Evolutionary conservation across 345 rosid genomes (phyloP).

Genomic region (Lepidium didymum): DNA sequence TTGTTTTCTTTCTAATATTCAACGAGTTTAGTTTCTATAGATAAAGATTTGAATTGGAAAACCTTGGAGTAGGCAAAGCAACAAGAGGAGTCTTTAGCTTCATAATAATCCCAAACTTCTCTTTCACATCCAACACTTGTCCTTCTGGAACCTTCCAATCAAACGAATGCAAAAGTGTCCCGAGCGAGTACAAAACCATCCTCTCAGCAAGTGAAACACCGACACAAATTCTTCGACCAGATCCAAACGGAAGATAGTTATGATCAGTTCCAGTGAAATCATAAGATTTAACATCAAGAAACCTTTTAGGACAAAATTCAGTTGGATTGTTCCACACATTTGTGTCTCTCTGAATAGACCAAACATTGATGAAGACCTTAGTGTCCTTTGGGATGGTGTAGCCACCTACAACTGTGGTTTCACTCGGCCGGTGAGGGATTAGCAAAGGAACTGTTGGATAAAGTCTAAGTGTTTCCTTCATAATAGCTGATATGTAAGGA

Average conservation of each 20-base stretch:
- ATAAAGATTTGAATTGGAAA: constrained; percentile 25
- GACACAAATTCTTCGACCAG: constrained; percentile 65
- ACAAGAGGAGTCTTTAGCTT: constrained; percentile 49
- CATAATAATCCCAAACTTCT: constrained; percentile 69
- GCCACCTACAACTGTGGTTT: not conserved
- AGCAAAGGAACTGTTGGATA: constrained; percentile 24
- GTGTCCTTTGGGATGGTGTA: constrained; percentile 21
- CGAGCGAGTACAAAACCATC: constrained; percentile 56
- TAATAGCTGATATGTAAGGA: constrained; percentile 16
- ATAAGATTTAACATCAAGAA: constrained; percentile 17
- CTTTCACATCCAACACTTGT: constrained; percentile 36
- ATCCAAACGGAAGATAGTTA: constrained; percentile 63
- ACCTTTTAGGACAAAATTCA: constrained; percentile 13
- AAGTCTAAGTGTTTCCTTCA: constrained; percentile 27
- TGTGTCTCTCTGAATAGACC: constrained; percentile 23
- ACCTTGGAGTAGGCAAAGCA: constrained; percentile 49
- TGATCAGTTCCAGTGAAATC: constrained; percentile 54
- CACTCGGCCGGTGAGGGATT: constrained; percentile 16
- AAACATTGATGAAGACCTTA: constrained; percentile 20
- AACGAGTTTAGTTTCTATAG: not conserved
- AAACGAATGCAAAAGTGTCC: constrained; percentile 60
- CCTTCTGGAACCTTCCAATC: constrained; percentile 48
- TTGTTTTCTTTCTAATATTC: too few relatives aligned
- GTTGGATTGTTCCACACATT: constrained; percentile 6
- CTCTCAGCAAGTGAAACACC: constrained; percentile 67